Base-by-base conservation (phyloP, 1,284 basidiomycete genomes). In the Pholiota adiposa region DNA sequence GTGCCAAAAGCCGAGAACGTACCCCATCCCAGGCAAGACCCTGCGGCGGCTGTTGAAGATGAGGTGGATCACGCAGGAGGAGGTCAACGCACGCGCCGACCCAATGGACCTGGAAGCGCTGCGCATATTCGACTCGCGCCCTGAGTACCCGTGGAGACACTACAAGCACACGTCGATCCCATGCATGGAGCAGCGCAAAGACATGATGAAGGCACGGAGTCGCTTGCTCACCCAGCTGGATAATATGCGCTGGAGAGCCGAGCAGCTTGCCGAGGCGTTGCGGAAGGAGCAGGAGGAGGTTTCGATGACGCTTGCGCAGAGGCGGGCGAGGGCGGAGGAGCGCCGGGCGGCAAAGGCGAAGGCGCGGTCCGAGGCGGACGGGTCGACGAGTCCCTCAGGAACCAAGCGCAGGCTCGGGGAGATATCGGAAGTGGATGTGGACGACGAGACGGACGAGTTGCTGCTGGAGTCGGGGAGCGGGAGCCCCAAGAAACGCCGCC, bases 21-120 rank as follows among this genome's bases (percentile, higher is more conserved):
- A 68, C 33, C 75, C 79, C 4, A 72, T 84, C 25, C 63, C 73
- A 1, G 84, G 82, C 5, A 80, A 78, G 64, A 67, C 73, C 14
- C 68, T 85, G 8, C 77, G 79, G 14, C 74, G 82, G 43, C 72
- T 87, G 8, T 66, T 86, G 7, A 75, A 79, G 41, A 66, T 81
- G 9, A 75, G 77, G 12, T 86, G 83, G 81, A 70, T 87, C 12
- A 75, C 74, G 8, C 64, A 70, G 54, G 72, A 72, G 38, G 80
- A 82, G 50, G 76, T 80, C 7, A 58, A 72, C 25, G 63, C 62
- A 34, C 70, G 81, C 31, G 81, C 81, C 67, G 63, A 69, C 16
- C 58, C 65, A 12, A 77, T 76, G 59, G 84, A 87, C 58, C 72
- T 75, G 63, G 73, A 77, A 36, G 75, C 73, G 6, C 64, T 85